These are phyloP conservation scores for Podaxis sp. DNA, from an alignment of 768 basidiomycete species.

Conservation along the genomic window DNA sequence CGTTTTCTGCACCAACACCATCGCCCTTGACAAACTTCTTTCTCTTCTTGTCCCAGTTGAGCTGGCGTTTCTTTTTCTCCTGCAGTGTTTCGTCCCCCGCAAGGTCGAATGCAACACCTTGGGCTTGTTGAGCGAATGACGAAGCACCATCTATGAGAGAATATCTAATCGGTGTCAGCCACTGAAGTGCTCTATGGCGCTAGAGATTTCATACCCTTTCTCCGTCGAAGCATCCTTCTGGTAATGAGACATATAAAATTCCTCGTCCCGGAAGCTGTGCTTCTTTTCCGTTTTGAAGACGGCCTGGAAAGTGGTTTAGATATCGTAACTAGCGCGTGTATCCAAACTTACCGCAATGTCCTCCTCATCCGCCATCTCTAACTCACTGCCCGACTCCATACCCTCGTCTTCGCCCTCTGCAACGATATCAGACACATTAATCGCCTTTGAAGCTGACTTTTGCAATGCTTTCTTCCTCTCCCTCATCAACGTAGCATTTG, in stretches of 20 bases:
- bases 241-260: constrained; percentile 90
- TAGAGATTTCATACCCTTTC: constrained; percentile 65
- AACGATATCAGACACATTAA: constrained; percentile 27
- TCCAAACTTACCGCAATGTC: constrained; percentile 59
- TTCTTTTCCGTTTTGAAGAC: constrained; percentile 59
- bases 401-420: constrained; percentile 32
- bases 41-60: constrained; percentile 95
- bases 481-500: constrained; percentile 78
- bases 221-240: constrained; percentile 85
- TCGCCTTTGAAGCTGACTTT: constrained; percentile 53
- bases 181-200: not conserved
- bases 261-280: constrained; percentile 65
- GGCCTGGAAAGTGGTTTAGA: constrained; percentile 34
- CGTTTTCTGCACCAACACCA: constrained; percentile 84
- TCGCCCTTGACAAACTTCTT: constrained; percentile 90
- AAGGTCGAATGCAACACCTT: constrained; percentile 76
- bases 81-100: constrained; percentile 68
- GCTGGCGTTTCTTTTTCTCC: constrained; percentile 49
- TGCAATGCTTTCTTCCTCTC: constrained; percentile 74
- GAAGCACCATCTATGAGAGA: constrained; percentile 86
- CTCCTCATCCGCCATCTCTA: constrained; percentile 76
- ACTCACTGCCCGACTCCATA: constrained; percentile 25
- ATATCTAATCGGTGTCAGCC: constrained; percentile 48
- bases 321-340: not conserved
- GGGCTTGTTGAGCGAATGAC: constrained; percentile 82